Conservation (phyloP, 768 basidiomycete genomes). For the Russula emetica region DNA sequence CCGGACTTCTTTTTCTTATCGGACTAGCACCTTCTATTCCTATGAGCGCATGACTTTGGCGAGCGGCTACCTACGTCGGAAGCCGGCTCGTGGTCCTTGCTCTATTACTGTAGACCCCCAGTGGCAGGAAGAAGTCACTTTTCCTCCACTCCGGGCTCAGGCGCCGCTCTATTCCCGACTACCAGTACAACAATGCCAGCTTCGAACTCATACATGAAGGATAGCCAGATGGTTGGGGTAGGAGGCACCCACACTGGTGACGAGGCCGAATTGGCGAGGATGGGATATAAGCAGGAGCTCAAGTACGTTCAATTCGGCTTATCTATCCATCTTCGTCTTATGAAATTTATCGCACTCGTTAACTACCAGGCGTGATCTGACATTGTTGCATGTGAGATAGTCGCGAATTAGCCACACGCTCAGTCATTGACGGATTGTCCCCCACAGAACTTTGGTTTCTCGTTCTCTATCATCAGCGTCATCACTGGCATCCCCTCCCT, state of each 20-base stretch:
- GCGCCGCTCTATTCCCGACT: background rate
- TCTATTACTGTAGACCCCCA: background rate
- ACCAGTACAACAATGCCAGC: background rate
- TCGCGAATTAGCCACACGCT: background rate
- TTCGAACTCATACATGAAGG: background rate
- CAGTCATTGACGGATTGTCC: background rate
- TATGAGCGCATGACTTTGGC: background rate
- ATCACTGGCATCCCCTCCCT: conserved; percentile 69
- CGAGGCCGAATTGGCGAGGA: conserved; percentile 59
- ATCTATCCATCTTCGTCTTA: background rate
- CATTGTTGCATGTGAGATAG: conserved; percentile 52
- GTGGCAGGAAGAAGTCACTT: background rate
- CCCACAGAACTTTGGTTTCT: conserved; percentile 63
- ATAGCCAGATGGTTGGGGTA: background rate
- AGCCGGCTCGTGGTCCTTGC: background rate
- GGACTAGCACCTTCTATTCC: background rate
- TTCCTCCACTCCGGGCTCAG: background rate
- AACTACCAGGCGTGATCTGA: conserved; percentile 51
- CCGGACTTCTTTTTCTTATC: too few relatives aligned
- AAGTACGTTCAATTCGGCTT: conserved; percentile 40
- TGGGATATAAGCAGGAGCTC: conserved; percentile 71
- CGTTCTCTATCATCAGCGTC: conserved; percentile 72
- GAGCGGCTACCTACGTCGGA: background rate
- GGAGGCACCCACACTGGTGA: conserved; percentile 36
- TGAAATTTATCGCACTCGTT: background rate